A percentile compares a stretch with the other conserved stretches of the same genome.
Conservation (phyloP, 2,329 filamentous ascomycete genomes). For the Epichloe gansuensis region DNA sequence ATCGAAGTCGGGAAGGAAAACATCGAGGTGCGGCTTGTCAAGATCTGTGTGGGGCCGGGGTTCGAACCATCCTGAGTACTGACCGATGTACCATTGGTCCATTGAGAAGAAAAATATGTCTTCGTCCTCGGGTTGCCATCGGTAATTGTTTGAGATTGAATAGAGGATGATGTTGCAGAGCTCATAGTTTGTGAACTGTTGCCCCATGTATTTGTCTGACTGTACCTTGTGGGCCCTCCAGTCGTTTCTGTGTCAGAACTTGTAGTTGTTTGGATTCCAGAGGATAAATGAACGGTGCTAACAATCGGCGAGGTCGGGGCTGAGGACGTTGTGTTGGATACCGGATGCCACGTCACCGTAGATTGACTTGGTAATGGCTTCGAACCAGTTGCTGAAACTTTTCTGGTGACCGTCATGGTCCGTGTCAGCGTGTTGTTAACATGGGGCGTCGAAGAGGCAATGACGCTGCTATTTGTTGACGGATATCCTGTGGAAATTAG, state of each 20-base stretch:
- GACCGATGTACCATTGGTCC: slow-evolving; percentile 1
- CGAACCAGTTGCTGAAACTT: not conserved
- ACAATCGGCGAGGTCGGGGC: not conserved
- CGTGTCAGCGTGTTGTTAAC: not conserved
- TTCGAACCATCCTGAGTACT: not conserved
- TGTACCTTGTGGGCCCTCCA: not conserved
- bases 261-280: not conserved
- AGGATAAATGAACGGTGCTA: not conserved
- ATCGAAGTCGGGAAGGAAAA: slow-evolving; percentile 1
- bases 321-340: not conserved
- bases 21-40: not conserved
- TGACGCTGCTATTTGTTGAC: not conserved
- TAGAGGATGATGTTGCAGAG: not conserved
- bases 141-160: not conserved
- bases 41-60: not conserved
- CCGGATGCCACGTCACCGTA: not conserved
- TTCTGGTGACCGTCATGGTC: not conserved
- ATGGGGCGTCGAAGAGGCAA: not conserved
- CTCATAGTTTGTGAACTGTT: not conserved
- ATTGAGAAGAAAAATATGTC: slow-evolving; percentile 4
- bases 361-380: not conserved
- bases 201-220: not conserved
- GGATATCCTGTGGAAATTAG: not conserved
- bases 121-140: slow-evolving; percentile 3
- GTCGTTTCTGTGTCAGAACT: not conserved